Evolutionary conservation across 495 filamentous ascomycete genomes (phyloP), one percentile per base, ranked within the genome.

Genomic region (Letharia lupina): DNA sequence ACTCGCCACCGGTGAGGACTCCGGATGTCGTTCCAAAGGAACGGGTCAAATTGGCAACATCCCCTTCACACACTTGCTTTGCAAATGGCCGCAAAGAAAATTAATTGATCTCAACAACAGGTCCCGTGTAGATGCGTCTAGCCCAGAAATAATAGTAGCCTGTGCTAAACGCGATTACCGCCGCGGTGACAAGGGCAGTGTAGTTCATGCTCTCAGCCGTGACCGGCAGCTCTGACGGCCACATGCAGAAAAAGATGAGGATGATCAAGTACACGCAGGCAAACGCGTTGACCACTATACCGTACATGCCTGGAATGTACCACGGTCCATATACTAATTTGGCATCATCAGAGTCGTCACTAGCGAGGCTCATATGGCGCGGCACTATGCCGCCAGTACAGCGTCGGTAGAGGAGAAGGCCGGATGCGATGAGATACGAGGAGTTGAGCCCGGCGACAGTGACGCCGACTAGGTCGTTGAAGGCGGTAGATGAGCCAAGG

Each of bases 401-500:
- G 60, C 60, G 63, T 33, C 63, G 63, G 31, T 57, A 58, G 40
- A 59, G 52, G 3, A 65, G 63, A 23, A 65, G 42, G 12, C 37
- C 50, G 12, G 37, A 65, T 10, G 40, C 60, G 40, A 79, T 68
- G 11, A 79, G 67, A 62, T 79, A 79, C 12, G 77, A 73, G 20
- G 71, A 69, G 37, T 75, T 71, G 2, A 79, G 71, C 13, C 70
- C 69, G 28, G 65, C 68, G 39, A 76, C 68, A 11, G 74, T 69
- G 10, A 80, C 70, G 2, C 79, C 41, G 60, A 62, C 37, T 20
- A 62, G 60, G 44, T 62, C 60, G 10, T 81, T 81, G 69, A 84
- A 80, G 23, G 80, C 81, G 3, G 75, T 74, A 8, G 72, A 65
- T 7, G 77, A 80, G 35, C 80, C 81, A 42, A 85, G 74, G 68